Conservation (phyloP, 129 eudicot genomes). For the Escallonia rubra region DNA sequence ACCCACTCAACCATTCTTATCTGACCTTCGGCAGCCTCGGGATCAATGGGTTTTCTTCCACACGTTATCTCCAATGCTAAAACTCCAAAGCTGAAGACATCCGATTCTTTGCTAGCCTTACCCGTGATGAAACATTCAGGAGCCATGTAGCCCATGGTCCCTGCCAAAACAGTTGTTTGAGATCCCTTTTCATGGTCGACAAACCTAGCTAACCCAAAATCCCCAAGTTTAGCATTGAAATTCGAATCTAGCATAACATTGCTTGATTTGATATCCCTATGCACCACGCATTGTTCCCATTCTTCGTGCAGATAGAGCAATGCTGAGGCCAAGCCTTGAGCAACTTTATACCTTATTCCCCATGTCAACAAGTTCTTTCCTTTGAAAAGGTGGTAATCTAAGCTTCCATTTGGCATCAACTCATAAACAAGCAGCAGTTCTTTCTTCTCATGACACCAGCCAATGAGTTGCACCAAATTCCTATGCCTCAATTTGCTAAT, state of each 20-base stretch:
- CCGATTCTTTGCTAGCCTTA: constrained; percentile 37
- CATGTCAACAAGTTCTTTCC: constrained; percentile 27
- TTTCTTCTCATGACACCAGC: constrained; percentile 34
- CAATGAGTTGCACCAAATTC: constrained; percentile 32
- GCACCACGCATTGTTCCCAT: constrained; percentile 35
- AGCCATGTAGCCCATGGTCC: constrained; percentile 39
- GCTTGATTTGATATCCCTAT: constrained; percentile 35
- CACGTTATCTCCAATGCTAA: constrained; percentile 14
- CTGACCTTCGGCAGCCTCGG: not conserved
- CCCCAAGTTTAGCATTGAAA: constrained; percentile 30
- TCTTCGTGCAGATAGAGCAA: constrained; percentile 35
- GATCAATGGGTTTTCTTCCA: constrained; percentile 20
- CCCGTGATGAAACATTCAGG: constrained; percentile 33
- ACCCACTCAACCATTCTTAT: constrained; percentile 12
- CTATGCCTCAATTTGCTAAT: constrained; percentile 32
- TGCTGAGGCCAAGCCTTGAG: constrained; percentile 29
- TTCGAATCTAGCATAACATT: constrained; percentile 13
- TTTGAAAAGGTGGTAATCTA: constrained; percentile 37
- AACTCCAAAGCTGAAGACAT: constrained; percentile 35
- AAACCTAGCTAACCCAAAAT: constrained; percentile 36
- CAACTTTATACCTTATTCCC: constrained; percentile 25
- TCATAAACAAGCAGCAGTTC: constrained; percentile 27
- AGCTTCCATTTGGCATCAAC: constrained; percentile 42
- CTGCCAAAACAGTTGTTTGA: constrained; percentile 26
- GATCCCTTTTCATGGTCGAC: constrained; percentile 37